Evolutionary conservation across 306 rosid species (phyloP), one percentile per base, ranked within the genome.

Genomic region (Sophora flavescens): DNA sequence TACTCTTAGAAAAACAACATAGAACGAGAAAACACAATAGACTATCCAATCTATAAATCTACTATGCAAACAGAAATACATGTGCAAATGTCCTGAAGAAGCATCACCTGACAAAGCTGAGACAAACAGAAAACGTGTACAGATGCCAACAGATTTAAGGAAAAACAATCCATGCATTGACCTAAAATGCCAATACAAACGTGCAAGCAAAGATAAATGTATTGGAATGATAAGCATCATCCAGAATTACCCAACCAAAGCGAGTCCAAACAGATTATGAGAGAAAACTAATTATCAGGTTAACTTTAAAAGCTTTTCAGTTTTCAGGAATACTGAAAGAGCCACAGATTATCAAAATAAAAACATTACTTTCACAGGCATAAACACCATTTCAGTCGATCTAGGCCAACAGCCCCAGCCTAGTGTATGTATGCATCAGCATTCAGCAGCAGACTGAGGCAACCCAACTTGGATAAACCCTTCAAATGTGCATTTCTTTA

Each of bases 151-250:
- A 70, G 8, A 68, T 16, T 57, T 6, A 15, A 58, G 38, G 16
- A 38, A 61, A 33, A 62, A 63, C 13, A 36, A 67, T 38, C 28
- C 22, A 70, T 44, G 78, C 35, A 76, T 63, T 44, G 56, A 48
- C 38, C 67, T 22, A 70, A 64, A 70, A 38, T 7, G 17, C 50
- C 15, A 38, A 38, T 36, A 70, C 10, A 48, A 70, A 54, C 45
- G 58, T 6, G 32, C 8, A 42, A 36, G 13, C 1, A 63, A 50
- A 50, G 52, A 69, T 7, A 51, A 30, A 41, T 30, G 69, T 41
- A 6, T 35, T 11, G 22, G 35, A 61, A 16, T 18, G 73, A 80
- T 18, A 38, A 44, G 51, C 52, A 33, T 76, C 26, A n/a, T 1
- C 16, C 30, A 61, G 45, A 61, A 52, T 51, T 62, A 62, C 30